phyloP scores from a whole-genome alignment of 164 flowering plant species.

The Saururus chinensis region DNA sequence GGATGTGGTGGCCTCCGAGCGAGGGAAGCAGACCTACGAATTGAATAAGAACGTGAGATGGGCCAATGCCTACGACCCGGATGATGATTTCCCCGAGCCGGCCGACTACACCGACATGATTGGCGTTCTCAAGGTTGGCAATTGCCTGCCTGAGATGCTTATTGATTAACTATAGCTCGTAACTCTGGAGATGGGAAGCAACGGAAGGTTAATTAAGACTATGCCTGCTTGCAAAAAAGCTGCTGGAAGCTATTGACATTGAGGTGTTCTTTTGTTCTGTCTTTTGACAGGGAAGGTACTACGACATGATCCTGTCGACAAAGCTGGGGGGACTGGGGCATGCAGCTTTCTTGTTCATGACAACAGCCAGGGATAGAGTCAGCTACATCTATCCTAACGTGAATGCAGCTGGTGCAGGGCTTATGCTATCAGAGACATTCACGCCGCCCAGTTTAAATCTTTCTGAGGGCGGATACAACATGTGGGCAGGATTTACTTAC shows the following conservation, averaged over 20 bases:
- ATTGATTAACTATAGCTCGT: too few relatives aligned
- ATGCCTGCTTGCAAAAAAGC: too few relatives aligned
- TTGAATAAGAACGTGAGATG: slow-evolving; percentile 89
- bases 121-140: slow-evolving; percentile 65
- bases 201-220: too few relatives aligned
- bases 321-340: slow-evolving; percentile 84
- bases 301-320: slow-evolving; percentile 79
- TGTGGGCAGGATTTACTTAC: slow-evolving; percentile 10
- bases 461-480: slow-evolving; percentile 57
- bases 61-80: slow-evolving; percentile 68
- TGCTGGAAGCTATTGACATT: background rate
- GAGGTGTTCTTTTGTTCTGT: background rate
- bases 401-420: slow-evolving; percentile 87
- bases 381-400: slow-evolving; percentile 87
- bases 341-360: slow-evolving; percentile 75
- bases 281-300: slow-evolving; percentile 57
- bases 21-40: slow-evolving; percentile 81
- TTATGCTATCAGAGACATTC: slow-evolving; percentile 62
- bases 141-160: background rate
- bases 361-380: slow-evolving; percentile 66
- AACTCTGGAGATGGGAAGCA: too few relatives aligned
- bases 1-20: slow-evolving; percentile 48
- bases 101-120: slow-evolving; percentile 78
- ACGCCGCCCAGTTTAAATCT: slow-evolving; percentile 48
- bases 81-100: slow-evolving; percentile 69